Evolutionary conservation across 2,329 filamentous ascomycete species (phyloP).

Genomic region (Grosmannia clavigera): DNA sequence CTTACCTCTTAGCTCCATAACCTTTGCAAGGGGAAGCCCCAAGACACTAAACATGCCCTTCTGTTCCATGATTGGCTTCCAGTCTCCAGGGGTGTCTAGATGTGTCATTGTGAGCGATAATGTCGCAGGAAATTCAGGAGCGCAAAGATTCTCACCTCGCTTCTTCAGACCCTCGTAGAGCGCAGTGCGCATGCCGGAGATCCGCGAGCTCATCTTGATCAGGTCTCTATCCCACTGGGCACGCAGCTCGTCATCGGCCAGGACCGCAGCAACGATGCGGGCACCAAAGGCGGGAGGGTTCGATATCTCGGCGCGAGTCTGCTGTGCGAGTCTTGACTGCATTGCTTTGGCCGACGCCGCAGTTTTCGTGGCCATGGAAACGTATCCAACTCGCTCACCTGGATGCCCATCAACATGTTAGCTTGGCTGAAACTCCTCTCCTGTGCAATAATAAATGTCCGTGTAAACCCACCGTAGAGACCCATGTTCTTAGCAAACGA

Average conservation of each 20-base stretch:
- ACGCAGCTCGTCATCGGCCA: conserved; percentile 72
- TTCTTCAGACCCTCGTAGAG: conserved; percentile 41
- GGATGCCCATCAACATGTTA: not conserved
- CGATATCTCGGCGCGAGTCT: conserved; percentile 92
- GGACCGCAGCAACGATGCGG: conserved; percentile 66
- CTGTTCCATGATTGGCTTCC: not conserved
- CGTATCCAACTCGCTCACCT: conserved; percentile 63
- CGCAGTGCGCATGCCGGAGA: conserved; percentile 76
- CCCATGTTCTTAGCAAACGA: conserved; percentile 97
- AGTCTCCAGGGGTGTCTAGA: not conserved
- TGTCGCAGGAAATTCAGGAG: not conserved
- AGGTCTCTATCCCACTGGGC: conserved; percentile 86
- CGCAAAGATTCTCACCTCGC: not conserved
- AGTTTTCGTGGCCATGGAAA: conserved; percentile 77
- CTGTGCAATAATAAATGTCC: too few species aligned
- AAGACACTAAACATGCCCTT: not conserved
- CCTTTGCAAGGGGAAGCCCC: not conserved
- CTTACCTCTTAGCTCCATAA: not conserved
- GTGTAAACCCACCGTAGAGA: conserved; percentile 64
- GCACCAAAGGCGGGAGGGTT: conserved; percentile 93
- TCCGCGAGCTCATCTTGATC: conserved; percentile 84
- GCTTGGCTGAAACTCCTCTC: not conserved
- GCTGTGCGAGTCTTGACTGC: conserved; percentile 79
- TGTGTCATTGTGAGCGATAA: not conserved
- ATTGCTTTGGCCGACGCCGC: conserved; percentile 53